A percentile compares a stretch with the other conserved stretches of the same genome.
phyloP scores from a whole-genome alignment of 345 rosid species.

The Euphorbia pulcherrima region DNA sequence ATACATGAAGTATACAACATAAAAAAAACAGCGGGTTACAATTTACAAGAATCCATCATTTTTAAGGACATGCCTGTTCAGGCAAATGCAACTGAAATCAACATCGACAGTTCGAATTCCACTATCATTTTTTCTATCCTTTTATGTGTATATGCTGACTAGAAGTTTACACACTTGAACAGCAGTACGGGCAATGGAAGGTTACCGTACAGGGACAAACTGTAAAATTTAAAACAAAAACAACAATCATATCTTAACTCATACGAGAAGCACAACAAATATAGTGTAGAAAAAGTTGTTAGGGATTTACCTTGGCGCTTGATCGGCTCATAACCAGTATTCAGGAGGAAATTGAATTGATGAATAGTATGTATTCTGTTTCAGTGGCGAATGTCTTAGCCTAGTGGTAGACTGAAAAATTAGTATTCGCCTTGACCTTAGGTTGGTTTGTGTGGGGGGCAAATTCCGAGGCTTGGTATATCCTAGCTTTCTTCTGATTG shows the following conservation, averaged over 20 bases:
- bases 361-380: neutral
- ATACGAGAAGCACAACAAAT: no score
- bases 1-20: neutral
- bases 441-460: neutral
- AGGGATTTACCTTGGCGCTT: neutral
- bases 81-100: neutral
- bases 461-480: conserved; percentile 19
- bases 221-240: neutral
- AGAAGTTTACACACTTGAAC: neutral
- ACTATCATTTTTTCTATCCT: neutral
- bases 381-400: no score
- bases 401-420: neutral
- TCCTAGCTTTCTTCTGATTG: conserved; percentile 29
- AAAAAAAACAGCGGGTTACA: neutral
- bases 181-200: neutral
- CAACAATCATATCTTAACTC: neutral
- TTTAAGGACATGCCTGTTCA: neutral
- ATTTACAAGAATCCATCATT: neutral
- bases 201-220: neutral
- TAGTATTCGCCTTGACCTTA: neutral
- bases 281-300: neutral
- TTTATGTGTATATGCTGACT: neutral
- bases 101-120: neutral
- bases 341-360: neutral
- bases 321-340: neutral